A percentile compares a stretch with the other conserved stretches of the same genome.
Evolutionary conservation across 1,284 basidiomycete genomes (phyloP).

Genomic region (Trametes sp.): DNA sequence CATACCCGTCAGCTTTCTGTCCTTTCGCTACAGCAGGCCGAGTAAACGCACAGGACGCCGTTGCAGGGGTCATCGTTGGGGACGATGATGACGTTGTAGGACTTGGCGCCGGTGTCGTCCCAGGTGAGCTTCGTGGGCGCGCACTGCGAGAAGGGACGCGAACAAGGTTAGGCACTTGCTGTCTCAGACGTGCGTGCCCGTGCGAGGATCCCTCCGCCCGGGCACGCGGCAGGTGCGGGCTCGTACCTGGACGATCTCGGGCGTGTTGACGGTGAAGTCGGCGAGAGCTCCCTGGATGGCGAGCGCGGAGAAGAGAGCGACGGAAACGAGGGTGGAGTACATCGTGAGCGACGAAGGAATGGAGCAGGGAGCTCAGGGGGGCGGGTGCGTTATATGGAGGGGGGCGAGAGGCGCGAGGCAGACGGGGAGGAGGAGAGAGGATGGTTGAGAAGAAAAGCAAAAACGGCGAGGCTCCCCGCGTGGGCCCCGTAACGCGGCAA

Average conservation of each 20-base stretch:
- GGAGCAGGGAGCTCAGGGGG: constrained; percentile 39
- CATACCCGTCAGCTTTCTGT: not conserved
- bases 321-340: constrained; percentile 79
- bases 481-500: constrained; percentile 32
- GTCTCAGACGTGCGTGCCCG: not conserved
- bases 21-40: not conserved
- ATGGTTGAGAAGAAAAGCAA: constrained; percentile 30
- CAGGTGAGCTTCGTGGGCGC: constrained; percentile 59
- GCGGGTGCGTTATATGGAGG: constrained; percentile 10
- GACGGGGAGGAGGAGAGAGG: constrained; percentile 39
- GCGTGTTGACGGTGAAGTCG: constrained; percentile 59
- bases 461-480: constrained; percentile 26
- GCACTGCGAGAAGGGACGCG: constrained; percentile 54
- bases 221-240: not conserved
- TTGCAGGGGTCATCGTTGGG: constrained; percentile 61
- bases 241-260: constrained; percentile 59
- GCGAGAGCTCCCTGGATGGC: constrained; percentile 61
- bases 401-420: constrained; percentile 23
- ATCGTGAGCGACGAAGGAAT: constrained; percentile 51
- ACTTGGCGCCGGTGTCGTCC: constrained; percentile 50
- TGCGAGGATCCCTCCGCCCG: not conserved
- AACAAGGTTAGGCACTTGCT: constrained; percentile 6
- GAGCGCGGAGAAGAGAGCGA: constrained; percentile 69
- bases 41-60: constrained; percentile 59
- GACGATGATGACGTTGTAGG: constrained; percentile 69